Evolutionary conservation across 2,329 filamentous ascomycete genomes (phyloP).

Genomic region (Ascochyta fabae): DNA sequence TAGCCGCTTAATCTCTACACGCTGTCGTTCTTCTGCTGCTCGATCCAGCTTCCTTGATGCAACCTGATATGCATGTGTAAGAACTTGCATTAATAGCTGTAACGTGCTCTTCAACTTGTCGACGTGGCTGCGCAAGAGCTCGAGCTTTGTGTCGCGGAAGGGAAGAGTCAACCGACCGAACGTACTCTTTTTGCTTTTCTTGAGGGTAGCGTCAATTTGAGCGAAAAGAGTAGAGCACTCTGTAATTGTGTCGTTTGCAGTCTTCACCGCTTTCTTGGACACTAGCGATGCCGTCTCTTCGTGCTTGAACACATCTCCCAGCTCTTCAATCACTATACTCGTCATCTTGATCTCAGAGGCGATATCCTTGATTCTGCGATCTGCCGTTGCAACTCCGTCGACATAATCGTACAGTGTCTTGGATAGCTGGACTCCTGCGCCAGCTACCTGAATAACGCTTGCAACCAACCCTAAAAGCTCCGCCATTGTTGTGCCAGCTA

Average conservation of each 20-base stretch:
- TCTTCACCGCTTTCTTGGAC: conserved; percentile 32
- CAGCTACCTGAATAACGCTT: conserved; percentile 41
- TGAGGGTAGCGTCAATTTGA: conserved; percentile 33
- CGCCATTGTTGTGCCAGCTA: conserved; percentile 25
- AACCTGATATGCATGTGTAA: conserved; percentile 36
- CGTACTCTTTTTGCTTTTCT: conserved; percentile 36
- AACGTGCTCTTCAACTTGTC: conserved; percentile 42
- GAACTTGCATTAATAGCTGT: conserved; percentile 38
- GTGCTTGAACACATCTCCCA: conserved; percentile 35
- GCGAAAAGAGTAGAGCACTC: conserved; percentile 37
- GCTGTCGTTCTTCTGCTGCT: conserved; percentile 33
- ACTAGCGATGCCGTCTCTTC: conserved; percentile 33
- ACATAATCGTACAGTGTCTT: conserved; percentile 41
- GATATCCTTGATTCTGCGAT: conserved; percentile 37
- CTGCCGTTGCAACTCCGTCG: conserved; percentile 38
- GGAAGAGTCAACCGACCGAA: conserved; percentile 35
- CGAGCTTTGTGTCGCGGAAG: conserved; percentile 42
- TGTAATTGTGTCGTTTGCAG: conserved; percentile 36
- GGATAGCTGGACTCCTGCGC: conserved; percentile 38
- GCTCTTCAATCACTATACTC: conserved; percentile 37
- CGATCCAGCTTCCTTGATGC: conserved; percentile 32
- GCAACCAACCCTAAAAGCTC: conserved; percentile 36
- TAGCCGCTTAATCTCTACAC: conserved; percentile 35
- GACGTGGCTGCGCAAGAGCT: conserved; percentile 36
- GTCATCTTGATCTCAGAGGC: conserved; percentile 40